Evolutionary conservation across 805 yeast species (phyloP).

Genomic region (Kuraishia hungarica): DNA sequence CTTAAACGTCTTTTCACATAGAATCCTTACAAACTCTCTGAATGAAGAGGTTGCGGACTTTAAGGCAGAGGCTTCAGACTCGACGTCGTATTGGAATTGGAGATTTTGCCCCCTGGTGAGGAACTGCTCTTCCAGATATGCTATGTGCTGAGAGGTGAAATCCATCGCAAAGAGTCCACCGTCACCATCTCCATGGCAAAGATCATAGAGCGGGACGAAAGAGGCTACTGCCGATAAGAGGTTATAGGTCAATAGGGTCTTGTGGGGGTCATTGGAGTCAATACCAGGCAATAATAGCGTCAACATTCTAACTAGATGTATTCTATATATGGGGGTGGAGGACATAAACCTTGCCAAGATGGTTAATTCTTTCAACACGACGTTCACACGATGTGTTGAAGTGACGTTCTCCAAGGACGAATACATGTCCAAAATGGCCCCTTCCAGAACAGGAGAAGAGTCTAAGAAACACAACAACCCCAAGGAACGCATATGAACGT

Average conservation of each 20-base stretch:
- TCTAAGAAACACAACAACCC: slow-evolving; percentile 56
- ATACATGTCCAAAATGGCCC: slow-evolving; percentile 63
- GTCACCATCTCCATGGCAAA: slow-evolving; percentile 37
- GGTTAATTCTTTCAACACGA: slow-evolving; percentile 61
- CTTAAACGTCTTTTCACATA: slow-evolving; percentile 50
- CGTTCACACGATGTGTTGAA: slow-evolving; percentile 71
- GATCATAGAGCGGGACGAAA: slow-evolving; percentile 63
- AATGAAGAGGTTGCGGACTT: slow-evolving; percentile 69
- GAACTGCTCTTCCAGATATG: slow-evolving; percentile 36
- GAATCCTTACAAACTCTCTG: slow-evolving; percentile 44
- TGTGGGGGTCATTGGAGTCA: slow-evolving; percentile 77
- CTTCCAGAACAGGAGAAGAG: slow-evolving; percentile 46
- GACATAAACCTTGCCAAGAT: slow-evolving; percentile 63
- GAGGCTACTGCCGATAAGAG: slow-evolving; percentile 63
- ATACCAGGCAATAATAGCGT: slow-evolving; percentile 70
- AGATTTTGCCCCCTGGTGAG: slow-evolving; percentile 16
- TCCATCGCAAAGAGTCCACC: slow-evolving; percentile 33
- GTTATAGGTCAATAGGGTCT: slow-evolving; percentile 61
- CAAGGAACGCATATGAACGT: slow-evolving; percentile 49
- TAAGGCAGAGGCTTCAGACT: slow-evolving; percentile 46
- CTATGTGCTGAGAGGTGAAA: slow-evolving; percentile 59
- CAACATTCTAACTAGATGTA: slow-evolving; percentile 71
- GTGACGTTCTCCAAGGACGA: slow-evolving; percentile 57
- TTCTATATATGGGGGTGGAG: slow-evolving; percentile 50
- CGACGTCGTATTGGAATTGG: slow-evolving; percentile 31